These are phyloP conservation scores for Alternaria sp. DNA, from an alignment of 2,329 filamentous ascomycete species.

Conservation along the genomic window DNA sequence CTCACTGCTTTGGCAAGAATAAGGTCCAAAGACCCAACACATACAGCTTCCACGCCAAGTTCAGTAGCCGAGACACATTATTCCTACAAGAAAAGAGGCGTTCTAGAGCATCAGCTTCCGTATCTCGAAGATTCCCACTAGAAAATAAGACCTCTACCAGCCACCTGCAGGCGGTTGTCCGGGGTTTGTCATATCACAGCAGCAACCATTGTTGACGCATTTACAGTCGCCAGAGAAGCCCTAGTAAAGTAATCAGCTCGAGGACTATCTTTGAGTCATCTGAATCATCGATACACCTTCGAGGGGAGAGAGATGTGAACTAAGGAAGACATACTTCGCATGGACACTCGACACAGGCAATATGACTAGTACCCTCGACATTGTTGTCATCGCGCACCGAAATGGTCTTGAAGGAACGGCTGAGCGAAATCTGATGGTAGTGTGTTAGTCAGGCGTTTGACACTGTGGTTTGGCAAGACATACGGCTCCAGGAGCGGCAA, in stretches of 20 bases:
- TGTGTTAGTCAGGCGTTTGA: background rate
- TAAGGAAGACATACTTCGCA: conserved; percentile 3
- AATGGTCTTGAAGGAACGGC: conserved; percentile 11
- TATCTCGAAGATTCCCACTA: background rate
- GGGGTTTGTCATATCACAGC: conserved; percentile 3
- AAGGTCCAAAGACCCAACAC: background rate
- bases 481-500: conserved; percentile 15
- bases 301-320: background rate
- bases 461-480: background rate
- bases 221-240: conserved; percentile 3
- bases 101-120: background rate
- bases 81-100: background rate
- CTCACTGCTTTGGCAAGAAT: background rate
- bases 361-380: background rate
- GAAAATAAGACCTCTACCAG: conserved; percentile 1
- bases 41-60: background rate
- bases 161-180: conserved; percentile 2
- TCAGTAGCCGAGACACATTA: background rate
- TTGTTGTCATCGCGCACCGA: background rate
- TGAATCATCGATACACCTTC: background rate
- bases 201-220: conserved; percentile 9
- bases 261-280: background rate
- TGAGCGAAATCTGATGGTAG: conserved; percentile 6
- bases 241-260: background rate
- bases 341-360: conserved; percentile 13